A percentile compares a stretch with the other conserved stretches of the same genome.
These are phyloP conservation scores for Ananas comosus DNA, from an alignment of 176 grass and related monocot genomes.

Conservation along the genomic window DNA sequence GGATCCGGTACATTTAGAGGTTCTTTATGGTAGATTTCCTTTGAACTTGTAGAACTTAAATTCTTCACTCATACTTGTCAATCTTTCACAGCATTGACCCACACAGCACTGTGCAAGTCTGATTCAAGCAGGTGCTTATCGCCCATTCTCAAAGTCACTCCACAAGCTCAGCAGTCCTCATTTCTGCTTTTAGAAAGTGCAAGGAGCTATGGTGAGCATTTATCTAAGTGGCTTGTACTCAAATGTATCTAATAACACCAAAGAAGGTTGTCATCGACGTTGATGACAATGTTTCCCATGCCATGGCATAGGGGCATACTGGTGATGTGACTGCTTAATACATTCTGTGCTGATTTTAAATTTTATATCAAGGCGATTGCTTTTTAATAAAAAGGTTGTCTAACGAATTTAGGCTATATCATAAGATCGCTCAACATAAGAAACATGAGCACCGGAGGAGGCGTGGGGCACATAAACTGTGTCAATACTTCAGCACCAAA, in stretches of 20 bases:
- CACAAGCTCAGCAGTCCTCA: constrained; percentile 34
- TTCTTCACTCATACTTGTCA: constrained; percentile 10
- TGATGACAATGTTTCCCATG: not conserved
- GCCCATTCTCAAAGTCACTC: constrained; percentile 33
- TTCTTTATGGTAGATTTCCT: constrained; percentile 26
- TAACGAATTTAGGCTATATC: too few relatives aligned
- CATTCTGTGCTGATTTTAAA: too few relatives aligned
- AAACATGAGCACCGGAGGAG: too few relatives aligned
- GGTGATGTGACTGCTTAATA: too few relatives aligned
- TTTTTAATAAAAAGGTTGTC: too few relatives aligned
- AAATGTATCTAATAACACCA: not conserved
- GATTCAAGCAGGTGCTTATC: constrained; percentile 17
- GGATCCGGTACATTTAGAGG: constrained; percentile 17
- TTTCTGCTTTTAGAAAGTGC: constrained; percentile 42
- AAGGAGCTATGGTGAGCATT: constrained; percentile 52
- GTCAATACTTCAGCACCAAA: too few relatives aligned
- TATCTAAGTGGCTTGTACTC: not conserved
- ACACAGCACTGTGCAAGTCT: constrained; percentile 26
- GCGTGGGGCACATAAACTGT: too few relatives aligned
- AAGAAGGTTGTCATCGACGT: too few relatives aligned
- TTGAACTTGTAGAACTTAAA: constrained; percentile 6
- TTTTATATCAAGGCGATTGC: too few relatives aligned
- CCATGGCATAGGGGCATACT: not conserved
- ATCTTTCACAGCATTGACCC: constrained; percentile 27
- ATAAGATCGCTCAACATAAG: too few relatives aligned